Conservation (phyloP, 2,329 filamentous ascomycete species). For the Lomentospora prolificans region DNA sequence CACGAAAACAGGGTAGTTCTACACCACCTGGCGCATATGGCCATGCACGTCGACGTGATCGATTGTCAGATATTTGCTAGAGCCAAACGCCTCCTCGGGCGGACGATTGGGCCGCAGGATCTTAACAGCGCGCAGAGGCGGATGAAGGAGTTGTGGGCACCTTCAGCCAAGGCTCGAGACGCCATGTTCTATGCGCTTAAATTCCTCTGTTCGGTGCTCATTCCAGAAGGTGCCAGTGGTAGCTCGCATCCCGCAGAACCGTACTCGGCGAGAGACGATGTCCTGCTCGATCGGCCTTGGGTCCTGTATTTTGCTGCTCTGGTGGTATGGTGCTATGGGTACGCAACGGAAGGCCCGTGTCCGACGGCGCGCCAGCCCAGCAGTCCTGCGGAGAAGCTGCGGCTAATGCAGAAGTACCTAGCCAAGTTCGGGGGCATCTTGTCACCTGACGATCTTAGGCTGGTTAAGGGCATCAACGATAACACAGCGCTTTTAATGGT, state of each 20-base stretch:
- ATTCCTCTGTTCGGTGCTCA: constrained; percentile 76
- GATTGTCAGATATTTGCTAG: constrained; percentile 94
- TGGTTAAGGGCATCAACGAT: constrained; percentile 65
- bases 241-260: constrained; percentile 22
- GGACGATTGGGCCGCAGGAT: constrained; percentile 74
- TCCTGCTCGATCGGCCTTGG: constrained; percentile 86
- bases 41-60: constrained; percentile 94
- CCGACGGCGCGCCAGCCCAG: constrained; percentile 39
- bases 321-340: constrained; percentile 93
- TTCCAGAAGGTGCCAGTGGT: constrained; percentile 38
- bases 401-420: constrained; percentile 73
- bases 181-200: constrained; percentile 87
- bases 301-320: constrained; percentile 87
- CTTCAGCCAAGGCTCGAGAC: constrained; percentile 76
- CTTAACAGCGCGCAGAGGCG: constrained; percentile 68
- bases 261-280: constrained; percentile 81
- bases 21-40: constrained; percentile 93
- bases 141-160: constrained; percentile 85
- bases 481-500: constrained; percentile 76
- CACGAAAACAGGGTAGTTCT: constrained; percentile 84
- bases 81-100: constrained; percentile 73
- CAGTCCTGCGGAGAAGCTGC: constrained; percentile 55
- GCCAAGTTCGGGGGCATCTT: constrained; percentile 59
- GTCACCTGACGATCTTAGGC: constrained; percentile 68
- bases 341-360: constrained; percentile 74